Evolutionary conservation across 176 grass and related monocot species (phyloP).

Genomic region (Eremochloa ophiuroides): DNA sequence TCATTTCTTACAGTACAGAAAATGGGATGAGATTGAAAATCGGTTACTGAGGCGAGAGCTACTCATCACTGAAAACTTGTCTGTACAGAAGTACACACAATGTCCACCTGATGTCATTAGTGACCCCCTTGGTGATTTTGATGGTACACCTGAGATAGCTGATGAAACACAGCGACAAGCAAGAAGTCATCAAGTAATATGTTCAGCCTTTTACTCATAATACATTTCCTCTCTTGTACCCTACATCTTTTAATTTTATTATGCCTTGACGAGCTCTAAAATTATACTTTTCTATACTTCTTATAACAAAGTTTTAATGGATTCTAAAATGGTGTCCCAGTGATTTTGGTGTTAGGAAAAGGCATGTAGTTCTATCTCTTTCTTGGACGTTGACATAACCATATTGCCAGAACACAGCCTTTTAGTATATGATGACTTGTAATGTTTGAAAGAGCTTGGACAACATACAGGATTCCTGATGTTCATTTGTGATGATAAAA

Average conservation of each 20-base stretch:
- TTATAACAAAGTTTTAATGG: neutral
- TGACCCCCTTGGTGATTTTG: slow-evolving; percentile 82
- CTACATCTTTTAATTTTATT: neutral
- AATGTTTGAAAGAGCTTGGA: neutral
- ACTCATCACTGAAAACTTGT: slow-evolving; percentile 63
- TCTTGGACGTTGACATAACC: neutral
- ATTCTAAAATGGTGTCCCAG: neutral
- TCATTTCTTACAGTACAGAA: slow-evolving; percentile 67
- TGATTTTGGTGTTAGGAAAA: neutral
- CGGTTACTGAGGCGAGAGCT: slow-evolving; percentile 52
- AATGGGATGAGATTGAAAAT: slow-evolving; percentile 87
- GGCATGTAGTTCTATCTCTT: neutral
- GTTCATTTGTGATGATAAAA: neutral
- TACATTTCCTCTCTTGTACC: slow-evolving; percentile 8
- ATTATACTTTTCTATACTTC: neutral
- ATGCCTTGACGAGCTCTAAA: neutral
- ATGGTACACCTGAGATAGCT: slow-evolving; percentile 58
- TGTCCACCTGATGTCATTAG: slow-evolving; percentile 70
- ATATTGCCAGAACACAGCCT: neutral
- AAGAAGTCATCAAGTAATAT: slow-evolving; percentile 87
- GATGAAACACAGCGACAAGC: slow-evolving; percentile 66
- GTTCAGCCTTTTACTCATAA: neutral
- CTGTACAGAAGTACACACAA: slow-evolving; percentile 70
- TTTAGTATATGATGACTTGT: neutral
- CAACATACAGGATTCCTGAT: neutral